Conservation (phyloP, 1,139 yeast species). For the Candida tetrigidarum region DNA sequence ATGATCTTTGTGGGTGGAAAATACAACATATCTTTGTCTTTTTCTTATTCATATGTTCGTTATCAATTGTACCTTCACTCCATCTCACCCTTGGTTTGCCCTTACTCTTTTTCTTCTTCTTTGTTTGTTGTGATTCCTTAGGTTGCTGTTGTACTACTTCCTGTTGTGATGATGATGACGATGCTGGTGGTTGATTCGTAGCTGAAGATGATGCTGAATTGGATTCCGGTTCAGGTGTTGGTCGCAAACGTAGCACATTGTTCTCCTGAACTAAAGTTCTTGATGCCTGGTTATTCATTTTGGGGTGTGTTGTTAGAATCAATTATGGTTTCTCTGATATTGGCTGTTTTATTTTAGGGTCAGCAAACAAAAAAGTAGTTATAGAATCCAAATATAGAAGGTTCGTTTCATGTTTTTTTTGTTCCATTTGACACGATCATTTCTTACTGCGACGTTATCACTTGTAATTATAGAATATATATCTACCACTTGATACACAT, state of each 20-base stretch:
- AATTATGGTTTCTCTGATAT: not conserved
- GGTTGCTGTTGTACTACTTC: conserved; percentile 1
- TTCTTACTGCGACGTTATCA: too few species aligned
- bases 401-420: too few species aligned
- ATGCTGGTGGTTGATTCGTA: conserved; percentile 1
- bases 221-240: conserved; percentile 12
- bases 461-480: too few species aligned
- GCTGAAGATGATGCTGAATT: not conserved
- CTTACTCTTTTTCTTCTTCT: conserved; percentile 26
- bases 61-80: conserved; percentile 86
- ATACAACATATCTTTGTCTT: conserved; percentile 96
- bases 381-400: too few species aligned
- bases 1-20: conserved; percentile 81
- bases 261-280: conserved; percentile 8
- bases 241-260: conserved; percentile 10
- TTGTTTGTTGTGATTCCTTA: not conserved
- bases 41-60: conserved; percentile 85
- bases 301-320: not conserved
- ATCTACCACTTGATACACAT: too few species aligned
- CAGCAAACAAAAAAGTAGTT: not conserved
- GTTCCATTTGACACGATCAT: not conserved
- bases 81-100: conserved; percentile 66
- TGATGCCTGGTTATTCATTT: conserved; percentile 6
- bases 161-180: too few species aligned
- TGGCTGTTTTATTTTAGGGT: not conserved